phyloP scores from a whole-genome alignment of 1,139 yeast species.

The Lodderomyces jiufengensis region DNA sequence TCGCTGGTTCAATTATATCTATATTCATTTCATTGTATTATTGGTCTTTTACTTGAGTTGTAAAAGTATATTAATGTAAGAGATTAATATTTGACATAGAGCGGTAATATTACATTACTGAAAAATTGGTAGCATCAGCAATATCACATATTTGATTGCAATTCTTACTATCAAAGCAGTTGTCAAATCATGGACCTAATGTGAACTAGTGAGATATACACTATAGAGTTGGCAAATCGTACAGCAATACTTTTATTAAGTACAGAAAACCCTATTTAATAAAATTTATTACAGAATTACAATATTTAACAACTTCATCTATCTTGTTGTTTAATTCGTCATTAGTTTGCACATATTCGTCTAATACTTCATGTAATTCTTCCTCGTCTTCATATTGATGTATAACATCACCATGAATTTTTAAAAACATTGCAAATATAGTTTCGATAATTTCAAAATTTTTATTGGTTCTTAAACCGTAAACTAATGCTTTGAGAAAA shows the following conservation, averaged over 20 bases:
- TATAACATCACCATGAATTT: conserved; percentile 80
- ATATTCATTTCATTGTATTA: conserved; percentile 24
- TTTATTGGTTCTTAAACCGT: conserved; percentile 52
- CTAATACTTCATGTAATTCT: conserved; percentile 41
- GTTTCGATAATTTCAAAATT: conserved; percentile 77
- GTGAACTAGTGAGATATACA: too few species aligned
- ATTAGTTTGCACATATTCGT: conserved; percentile 37
- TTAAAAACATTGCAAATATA: conserved; percentile 68
- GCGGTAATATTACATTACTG: neutral
- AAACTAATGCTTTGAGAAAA: conserved; percentile 63
- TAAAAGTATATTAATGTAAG: too few species aligned
- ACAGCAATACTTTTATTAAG: too few species aligned
- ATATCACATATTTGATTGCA: neutral
- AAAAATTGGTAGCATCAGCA: neutral
- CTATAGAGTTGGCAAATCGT: neutral
- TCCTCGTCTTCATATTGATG: conserved; percentile 40
- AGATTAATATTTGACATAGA: conserved; percentile 11
- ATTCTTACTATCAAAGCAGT: neutral
- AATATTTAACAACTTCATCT: conserved; percentile 72
- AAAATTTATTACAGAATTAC: conserved; percentile 76
- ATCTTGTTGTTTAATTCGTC: conserved; percentile 43
- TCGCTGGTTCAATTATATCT: conserved; percentile 32
- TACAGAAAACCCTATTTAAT: conserved; percentile 27
- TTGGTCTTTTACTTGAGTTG: too few species aligned
- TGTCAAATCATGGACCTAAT: too few species aligned